Percentiles rank a stretch among this genome's conserved stretches.
Evolutionary conservation across 345 rosid species (phyloP).

Genomic region (Viola odorata): DNA sequence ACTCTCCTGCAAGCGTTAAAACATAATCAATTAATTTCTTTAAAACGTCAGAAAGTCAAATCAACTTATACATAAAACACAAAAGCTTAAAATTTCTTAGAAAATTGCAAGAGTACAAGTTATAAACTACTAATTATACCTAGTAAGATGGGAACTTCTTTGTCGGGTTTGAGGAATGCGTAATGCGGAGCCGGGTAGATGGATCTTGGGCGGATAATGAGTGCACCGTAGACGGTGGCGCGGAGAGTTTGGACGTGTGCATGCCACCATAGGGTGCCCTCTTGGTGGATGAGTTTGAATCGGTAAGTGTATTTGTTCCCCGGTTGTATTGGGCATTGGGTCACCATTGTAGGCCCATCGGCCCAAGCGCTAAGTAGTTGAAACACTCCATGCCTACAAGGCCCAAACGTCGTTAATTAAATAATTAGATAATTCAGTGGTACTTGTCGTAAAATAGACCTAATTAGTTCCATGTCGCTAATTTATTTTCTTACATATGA

Average conservation of each 20-base stretch:
- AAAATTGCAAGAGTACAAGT: background rate
- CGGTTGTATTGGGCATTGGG: conserved; percentile 59
- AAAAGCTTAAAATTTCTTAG: too few species aligned
- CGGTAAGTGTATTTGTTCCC: conserved; percentile 48
- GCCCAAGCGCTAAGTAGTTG: conserved; percentile 58
- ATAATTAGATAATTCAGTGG: too few species aligned
- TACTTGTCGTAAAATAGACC: conserved; percentile 17
- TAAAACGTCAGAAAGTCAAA: too few species aligned
- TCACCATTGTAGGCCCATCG: conserved; percentile 52
- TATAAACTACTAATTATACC: conserved; percentile 33
- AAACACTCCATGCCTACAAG: conserved; percentile 78
- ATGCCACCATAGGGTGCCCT: conserved; percentile 97
- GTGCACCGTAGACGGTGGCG: conserved; percentile 80
- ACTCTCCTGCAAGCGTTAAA: conserved; percentile 49
- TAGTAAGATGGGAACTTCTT: conserved; percentile 66
- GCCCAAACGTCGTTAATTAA: background rate
- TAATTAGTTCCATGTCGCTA: conserved; percentile 46
- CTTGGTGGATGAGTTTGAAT: conserved; percentile 51
- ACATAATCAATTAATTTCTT: too few species aligned
- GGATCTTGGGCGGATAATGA: conserved; percentile 58
- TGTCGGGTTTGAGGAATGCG: conserved; percentile 71
- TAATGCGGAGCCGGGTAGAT: conserved; percentile 34
- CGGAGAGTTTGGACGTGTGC: conserved; percentile 70
- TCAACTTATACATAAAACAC: too few species aligned
- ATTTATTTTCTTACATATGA: too few species aligned